phyloP scores from a whole-genome alignment of 768 basidiomycete species.

The Amanita rubescens region DNA sequence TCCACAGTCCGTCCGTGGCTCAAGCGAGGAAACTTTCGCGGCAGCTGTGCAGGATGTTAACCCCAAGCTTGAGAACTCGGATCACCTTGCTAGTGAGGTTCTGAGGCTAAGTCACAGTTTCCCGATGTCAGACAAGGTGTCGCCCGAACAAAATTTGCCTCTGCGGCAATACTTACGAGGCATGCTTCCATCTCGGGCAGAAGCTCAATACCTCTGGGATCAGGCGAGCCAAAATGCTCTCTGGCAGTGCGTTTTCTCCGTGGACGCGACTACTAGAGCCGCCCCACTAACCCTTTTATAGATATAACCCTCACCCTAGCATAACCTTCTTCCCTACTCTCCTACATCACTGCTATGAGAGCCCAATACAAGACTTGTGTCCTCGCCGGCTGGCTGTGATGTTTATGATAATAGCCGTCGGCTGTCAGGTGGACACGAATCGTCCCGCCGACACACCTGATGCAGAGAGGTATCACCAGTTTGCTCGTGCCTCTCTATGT shows the following conservation, averaged over 20 bases:
- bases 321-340: slow-evolving; percentile 60
- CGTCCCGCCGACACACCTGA: slow-evolving; percentile 41
- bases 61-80: slow-evolving; percentile 18
- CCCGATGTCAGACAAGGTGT: slow-evolving; percentile 39
- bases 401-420: slow-evolving; percentile 65
- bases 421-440: slow-evolving; percentile 54
- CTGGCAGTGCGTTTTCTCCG: slow-evolving; percentile 42
- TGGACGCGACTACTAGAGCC: neutral
- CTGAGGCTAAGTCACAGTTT: slow-evolving; percentile 49
- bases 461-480: slow-evolving; percentile 51
- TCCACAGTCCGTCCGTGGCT: slow-evolving; percentile 16
- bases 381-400: slow-evolving; percentile 59
- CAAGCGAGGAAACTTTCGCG: slow-evolving; percentile 24
- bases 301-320: slow-evolving; percentile 61
- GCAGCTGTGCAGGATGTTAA: neutral
- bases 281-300: slow-evolving; percentile 19
- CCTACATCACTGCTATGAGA: slow-evolving; percentile 56
- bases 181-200: slow-evolving; percentile 46
- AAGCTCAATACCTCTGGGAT: slow-evolving; percentile 55
- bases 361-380: slow-evolving; percentile 42
- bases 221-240: slow-evolving; percentile 57
- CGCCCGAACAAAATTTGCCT: slow-evolving; percentile 43
- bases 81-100: slow-evolving; percentile 33
- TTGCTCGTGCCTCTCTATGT: slow-evolving; percentile 51
- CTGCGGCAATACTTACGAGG: slow-evolving; percentile 49